Evolutionary conservation across 139 green algal species (phyloP).

Genomic region (Parachlorella kessleri): DNA sequence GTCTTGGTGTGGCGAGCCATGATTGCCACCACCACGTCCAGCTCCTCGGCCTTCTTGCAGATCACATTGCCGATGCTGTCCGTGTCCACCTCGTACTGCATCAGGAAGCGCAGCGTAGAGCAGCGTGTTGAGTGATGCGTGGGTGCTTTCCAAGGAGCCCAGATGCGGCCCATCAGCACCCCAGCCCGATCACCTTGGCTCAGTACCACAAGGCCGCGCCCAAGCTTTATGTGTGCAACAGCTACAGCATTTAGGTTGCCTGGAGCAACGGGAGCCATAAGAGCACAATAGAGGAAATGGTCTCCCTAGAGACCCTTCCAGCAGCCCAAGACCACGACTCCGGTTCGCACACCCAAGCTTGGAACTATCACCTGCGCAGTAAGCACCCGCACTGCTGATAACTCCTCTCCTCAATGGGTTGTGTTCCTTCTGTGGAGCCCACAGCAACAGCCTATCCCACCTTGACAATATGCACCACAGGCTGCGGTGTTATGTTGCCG

Average conservation of each 20-base stretch:
- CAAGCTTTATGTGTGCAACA: background rate
- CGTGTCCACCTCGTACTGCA: conserved; percentile 61
- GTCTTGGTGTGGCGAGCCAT: conserved; percentile 60
- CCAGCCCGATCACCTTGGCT: background rate
- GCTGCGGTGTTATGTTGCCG: conserved; percentile 18
- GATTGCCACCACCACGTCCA: conserved; percentile 53
- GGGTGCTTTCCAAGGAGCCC: too few relatives aligned
- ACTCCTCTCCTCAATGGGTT: too few relatives aligned
- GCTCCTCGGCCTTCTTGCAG: conserved; percentile 65
- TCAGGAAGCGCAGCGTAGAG: background rate
- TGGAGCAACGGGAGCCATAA: too few relatives aligned
- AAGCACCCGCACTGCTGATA: too few relatives aligned
- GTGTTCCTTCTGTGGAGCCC: too few relatives aligned
- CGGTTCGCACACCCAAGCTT: too few relatives aligned
- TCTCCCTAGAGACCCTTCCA: too few relatives aligned
- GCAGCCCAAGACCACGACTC: too few relatives aligned
- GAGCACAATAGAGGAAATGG: too few relatives aligned
- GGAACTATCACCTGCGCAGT: too few relatives aligned
- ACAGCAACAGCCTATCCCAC: too few relatives aligned
- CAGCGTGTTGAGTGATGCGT: background rate
- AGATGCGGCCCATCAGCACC: too few relatives aligned
- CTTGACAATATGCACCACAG: conserved; percentile 73
- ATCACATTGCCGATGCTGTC: conserved; percentile 70
- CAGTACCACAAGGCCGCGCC: background rate
- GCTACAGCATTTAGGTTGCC: background rate